Conservation (phyloP, 345 rosid species). For the Xanthoceras sorbifolium region DNA sequence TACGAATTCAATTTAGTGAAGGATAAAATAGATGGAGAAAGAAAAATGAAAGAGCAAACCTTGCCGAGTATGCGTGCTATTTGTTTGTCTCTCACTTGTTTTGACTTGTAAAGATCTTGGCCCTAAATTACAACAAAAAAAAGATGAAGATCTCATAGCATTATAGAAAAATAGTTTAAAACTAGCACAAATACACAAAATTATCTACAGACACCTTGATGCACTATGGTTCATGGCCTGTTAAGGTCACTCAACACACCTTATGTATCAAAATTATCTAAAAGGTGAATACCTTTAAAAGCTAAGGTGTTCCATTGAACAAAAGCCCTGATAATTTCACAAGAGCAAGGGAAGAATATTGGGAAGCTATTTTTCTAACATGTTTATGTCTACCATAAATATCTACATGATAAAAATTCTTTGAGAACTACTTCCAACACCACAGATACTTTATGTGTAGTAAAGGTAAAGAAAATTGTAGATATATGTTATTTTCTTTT, state of each 20-base stretch:
- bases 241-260: not conserved
- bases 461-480: not conserved
- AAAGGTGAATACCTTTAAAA: not conserved
- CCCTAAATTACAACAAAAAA: constrained; percentile 43
- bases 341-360: not conserved
- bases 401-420: not conserved
- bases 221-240: not conserved
- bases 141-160: not conserved
- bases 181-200: constrained; percentile 4
- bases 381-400: not conserved
- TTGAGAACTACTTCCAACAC: not conserved
- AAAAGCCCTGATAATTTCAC: not conserved
- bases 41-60: constrained; percentile 43
- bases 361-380: not conserved
- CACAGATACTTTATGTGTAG: not conserved
- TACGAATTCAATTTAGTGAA: not conserved
- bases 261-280: constrained; percentile 6
- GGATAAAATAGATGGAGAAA: constrained; percentile 4
- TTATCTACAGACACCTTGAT: not conserved
- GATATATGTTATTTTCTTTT: not conserved
- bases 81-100: constrained; percentile 92
- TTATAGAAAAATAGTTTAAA: not conserved
- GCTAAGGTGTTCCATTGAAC: not conserved
- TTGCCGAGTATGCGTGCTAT: constrained; percentile 90
- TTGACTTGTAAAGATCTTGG: constrained; percentile 77